A percentile compares a stretch with the other conserved stretches of the same genome.
Evolutionary conservation across 2,329 filamentous ascomycete species (phyloP).

Genomic region (Tolypocladium capitatum): DNA sequence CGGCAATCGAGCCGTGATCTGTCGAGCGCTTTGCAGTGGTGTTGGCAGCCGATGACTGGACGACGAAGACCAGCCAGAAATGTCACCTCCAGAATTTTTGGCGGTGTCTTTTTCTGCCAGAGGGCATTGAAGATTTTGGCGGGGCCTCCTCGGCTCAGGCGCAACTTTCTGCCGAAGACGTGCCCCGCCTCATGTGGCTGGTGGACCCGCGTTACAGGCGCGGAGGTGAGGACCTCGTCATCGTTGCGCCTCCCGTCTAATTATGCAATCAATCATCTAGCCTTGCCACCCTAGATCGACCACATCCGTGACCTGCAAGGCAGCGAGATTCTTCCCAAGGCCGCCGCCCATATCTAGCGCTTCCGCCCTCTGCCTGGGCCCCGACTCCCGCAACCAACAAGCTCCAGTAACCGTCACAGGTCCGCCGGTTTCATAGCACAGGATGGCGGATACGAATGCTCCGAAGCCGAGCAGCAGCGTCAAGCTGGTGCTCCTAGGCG

Average conservation of each 20-base stretch:
- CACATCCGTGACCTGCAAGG: not conserved
- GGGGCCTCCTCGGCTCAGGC: slow-evolving; percentile 5
- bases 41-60: not conserved
- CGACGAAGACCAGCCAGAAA: not conserved
- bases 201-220: not conserved
- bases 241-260: slow-evolving; percentile 12
- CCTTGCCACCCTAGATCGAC: slow-evolving; percentile 1
- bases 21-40: not conserved
- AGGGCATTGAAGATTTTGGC: slow-evolving; percentile 3
- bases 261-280: slow-evolving; percentile 1
- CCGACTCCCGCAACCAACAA: no score
- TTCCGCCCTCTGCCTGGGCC: not conserved
- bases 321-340: not conserved
- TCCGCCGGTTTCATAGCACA: not conserved
- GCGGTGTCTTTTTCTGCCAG: slow-evolving; percentile 14
- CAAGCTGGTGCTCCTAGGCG: slow-evolving; percentile 94
- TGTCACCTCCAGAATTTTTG: slow-evolving; percentile 15
- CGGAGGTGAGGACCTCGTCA: slow-evolving; percentile 10
- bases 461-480: slow-evolving; percentile 98
- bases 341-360: not conserved
- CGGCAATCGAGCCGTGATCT: not conserved
- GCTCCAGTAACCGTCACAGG: not conserved
- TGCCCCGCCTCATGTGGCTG: not conserved
- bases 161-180: slow-evolving; percentile 6
- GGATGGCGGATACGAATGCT: slow-evolving; percentile 37